Percentiles rank a stretch among this genome's conserved stretches.
Evolutionary conservation across 1,284 basidiomycete species (phyloP).

Genomic region (Spongispora temasekensis): DNA sequence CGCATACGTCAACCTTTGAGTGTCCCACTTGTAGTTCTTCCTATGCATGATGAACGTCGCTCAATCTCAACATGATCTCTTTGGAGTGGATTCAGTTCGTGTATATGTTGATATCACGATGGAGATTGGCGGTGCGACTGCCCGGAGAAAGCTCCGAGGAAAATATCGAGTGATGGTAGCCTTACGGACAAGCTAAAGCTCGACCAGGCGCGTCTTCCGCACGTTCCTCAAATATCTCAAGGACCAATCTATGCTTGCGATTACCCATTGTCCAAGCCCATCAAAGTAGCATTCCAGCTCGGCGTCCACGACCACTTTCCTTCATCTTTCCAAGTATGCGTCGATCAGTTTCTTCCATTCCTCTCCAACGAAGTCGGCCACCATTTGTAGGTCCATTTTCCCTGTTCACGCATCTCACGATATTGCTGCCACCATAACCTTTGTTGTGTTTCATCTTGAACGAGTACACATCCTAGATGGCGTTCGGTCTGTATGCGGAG

Average conservation of each 20-base stretch:
- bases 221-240: constrained; percentile 46
- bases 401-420: too few relatives aligned
- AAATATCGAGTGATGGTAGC: constrained; percentile 1
- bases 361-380: constrained; percentile 58
- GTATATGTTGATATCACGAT: constrained; percentile 18
- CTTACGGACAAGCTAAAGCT: constrained; percentile 2
- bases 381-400: constrained; percentile 48
- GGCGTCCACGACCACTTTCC: constrained; percentile 29
- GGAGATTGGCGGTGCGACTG: neutral
- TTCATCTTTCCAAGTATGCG: constrained; percentile 48
- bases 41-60: constrained; percentile 10
- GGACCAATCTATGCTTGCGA: constrained; percentile 57
- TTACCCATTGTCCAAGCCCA: constrained; percentile 50
- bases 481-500: too few relatives aligned
- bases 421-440: too few relatives aligned
- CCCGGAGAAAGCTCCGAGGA: constrained; percentile 3
- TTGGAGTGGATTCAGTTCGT: constrained; percentile 11
- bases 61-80: constrained; percentile 8
- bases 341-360: constrained; percentile 54
- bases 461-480: too few relatives aligned
- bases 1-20: constrained; percentile 12
- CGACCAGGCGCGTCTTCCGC: constrained; percentile 28
- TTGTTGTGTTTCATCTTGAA: too few relatives aligned
- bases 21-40: constrained; percentile 13
- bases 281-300: too few relatives aligned